These are phyloP conservation scores for Apophysomyces variabilis DNA, from an alignment of 371 early-diverging fungal species.

Conservation along the genomic window DNA sequence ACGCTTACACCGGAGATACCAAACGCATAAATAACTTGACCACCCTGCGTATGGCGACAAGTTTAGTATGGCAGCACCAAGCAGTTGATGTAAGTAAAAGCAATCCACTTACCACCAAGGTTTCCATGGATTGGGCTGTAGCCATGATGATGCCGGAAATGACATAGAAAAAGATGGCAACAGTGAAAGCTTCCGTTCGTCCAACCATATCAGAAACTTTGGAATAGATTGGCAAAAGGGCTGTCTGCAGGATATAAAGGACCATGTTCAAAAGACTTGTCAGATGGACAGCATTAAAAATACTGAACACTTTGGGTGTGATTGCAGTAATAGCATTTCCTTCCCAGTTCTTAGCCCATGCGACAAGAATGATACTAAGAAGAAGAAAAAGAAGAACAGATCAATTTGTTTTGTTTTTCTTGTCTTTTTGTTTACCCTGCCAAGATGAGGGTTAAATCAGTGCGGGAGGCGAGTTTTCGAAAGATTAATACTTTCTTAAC, in stretches of 20 bases:
- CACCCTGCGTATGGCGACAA: slow-evolving; percentile 21
- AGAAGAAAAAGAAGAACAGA: neutral
- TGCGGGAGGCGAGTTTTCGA: neutral
- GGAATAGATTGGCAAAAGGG: slow-evolving; percentile 52
- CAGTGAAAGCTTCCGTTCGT: slow-evolving; percentile 39
- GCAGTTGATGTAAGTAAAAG: neutral
- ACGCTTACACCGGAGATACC: slow-evolving; percentile 45
- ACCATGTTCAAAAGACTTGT: slow-evolving; percentile 37
- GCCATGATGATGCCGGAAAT: slow-evolving; percentile 43
- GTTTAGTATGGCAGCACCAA: neutral
- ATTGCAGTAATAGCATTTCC: slow-evolving; percentile 23
- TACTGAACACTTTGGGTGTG: slow-evolving; percentile 24
- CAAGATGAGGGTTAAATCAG: neutral
- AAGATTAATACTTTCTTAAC: slow-evolving; percentile 1
- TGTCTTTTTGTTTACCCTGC: neutral
- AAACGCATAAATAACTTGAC: slow-evolving; percentile 46
- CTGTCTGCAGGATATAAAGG: slow-evolving; percentile 44
- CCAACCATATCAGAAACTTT: slow-evolving; percentile 52
- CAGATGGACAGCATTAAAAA: slow-evolving; percentile 28
- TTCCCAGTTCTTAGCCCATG: slow-evolving; percentile 42
- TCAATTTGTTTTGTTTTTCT: neutral
- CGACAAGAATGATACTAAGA: slow-evolving; percentile 25
- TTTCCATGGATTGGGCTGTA: slow-evolving; percentile 31
- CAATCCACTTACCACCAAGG: slow-evolving; percentile 31
- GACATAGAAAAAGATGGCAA: slow-evolving; percentile 43